Evolutionary conservation across 2,329 filamentous ascomycete species (phyloP).

Genomic region (Davidsoniella eucalypti): DNA sequence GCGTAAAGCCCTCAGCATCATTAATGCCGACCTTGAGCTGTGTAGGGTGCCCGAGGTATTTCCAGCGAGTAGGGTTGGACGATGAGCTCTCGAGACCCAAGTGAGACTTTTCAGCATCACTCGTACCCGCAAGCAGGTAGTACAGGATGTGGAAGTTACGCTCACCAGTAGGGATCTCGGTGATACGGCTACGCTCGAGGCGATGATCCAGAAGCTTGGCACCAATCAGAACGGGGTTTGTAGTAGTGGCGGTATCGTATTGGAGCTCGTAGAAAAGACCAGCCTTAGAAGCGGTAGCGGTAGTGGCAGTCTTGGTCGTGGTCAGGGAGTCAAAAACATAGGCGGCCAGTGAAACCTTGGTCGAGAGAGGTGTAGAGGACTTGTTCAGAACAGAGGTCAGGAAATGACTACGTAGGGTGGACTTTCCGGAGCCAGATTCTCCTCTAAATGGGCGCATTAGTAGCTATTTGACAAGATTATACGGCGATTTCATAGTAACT

Average conservation of each 20-base stretch:
- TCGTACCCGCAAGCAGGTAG: conserved; percentile 86
- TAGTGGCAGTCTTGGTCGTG: conserved; percentile 92
- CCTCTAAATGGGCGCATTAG: conserved; percentile 38
- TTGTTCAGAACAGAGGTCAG: conserved; percentile 74
- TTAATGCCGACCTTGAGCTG: conserved; percentile 96
- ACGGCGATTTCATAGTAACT: conserved; percentile 24
- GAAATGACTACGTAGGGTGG: conserved; percentile 78
- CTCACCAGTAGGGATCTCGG: conserved; percentile 85
- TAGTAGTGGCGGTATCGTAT: conserved; percentile 77
- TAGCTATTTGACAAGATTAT: background rate
- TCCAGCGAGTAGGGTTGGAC: conserved; percentile 63
- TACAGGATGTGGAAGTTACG: conserved; percentile 93
- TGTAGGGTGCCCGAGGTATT: conserved; percentile 88
- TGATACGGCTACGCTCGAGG: conserved; percentile 78
- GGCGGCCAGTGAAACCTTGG: conserved; percentile 79
- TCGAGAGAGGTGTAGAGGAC: conserved; percentile 81
- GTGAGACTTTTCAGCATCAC: conserved; percentile 75
- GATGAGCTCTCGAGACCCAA: conserved; percentile 42
- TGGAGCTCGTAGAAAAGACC: conserved; percentile 93
- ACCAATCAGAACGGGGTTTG: conserved; percentile 76
- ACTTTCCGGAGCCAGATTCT: conserved; percentile 92
- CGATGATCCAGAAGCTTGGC: conserved; percentile 90
- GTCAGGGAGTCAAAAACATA: conserved; percentile 95
- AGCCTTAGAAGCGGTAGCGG: conserved; percentile 86
- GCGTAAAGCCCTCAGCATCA: conserved; percentile 84